phyloP scores from a whole-genome alignment of 257 asterid genomes.

The Capsicum pubescens region DNA sequence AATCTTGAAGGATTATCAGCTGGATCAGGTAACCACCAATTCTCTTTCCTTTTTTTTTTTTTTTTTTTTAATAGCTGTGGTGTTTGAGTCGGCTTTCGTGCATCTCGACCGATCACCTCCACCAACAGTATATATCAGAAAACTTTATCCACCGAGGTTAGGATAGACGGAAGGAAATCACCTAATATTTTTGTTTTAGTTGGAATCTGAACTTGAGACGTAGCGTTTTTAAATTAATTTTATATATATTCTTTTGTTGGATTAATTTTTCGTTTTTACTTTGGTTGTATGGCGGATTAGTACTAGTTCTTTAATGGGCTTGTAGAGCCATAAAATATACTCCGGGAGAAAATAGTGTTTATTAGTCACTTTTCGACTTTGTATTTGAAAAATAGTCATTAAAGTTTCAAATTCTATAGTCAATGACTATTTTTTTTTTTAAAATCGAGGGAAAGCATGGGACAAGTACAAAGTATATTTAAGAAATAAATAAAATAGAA shows the following conservation, averaged over 20 bases:
- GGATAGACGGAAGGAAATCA: too few species aligned
- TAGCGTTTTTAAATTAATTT: too few species aligned
- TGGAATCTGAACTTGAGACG: too few species aligned
- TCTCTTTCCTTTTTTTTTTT: not conserved
- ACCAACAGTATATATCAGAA: too few species aligned
- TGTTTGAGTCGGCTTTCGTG: too few species aligned
- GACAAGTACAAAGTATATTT: not conserved
- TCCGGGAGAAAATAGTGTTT: not conserved
- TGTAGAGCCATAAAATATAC: not conserved
- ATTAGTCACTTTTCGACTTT: not conserved
- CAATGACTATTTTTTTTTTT: too few species aligned
- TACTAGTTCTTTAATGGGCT: not conserved
- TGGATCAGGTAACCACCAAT: not conserved
- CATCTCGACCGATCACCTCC: too few species aligned
- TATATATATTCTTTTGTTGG: not conserved
- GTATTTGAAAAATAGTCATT: not conserved
- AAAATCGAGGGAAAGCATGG: not conserved
- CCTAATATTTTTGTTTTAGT: too few species aligned
- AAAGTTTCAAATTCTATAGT: not conserved
- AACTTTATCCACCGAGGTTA: too few species aligned
- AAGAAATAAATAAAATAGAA: too few species aligned
- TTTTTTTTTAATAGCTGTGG: too few species aligned
- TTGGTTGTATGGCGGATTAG: not conserved
- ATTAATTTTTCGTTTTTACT: too few species aligned
- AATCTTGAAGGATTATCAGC: conserved; percentile 39